phyloP scores from a whole-genome alignment of 2,329 filamentous ascomycete species.

The Tolypocladium tundrense region DNA sequence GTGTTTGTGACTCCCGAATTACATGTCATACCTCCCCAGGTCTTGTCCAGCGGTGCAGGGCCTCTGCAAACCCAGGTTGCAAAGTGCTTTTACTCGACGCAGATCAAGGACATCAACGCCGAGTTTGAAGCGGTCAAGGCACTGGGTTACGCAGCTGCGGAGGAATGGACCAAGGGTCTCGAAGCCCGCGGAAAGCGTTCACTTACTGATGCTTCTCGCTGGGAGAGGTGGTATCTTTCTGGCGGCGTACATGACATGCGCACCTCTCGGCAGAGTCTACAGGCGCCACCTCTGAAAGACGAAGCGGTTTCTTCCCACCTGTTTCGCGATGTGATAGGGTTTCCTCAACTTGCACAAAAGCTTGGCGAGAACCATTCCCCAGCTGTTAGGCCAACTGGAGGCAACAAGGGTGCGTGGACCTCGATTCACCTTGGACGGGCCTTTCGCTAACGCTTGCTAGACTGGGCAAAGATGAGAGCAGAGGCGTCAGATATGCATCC shows the following conservation, averaged over 20 bases:
- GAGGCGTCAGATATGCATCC: not conserved
- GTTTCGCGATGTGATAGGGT: not conserved
- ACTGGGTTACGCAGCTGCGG: slow-evolving; percentile 57
- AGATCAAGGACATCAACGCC: slow-evolving; percentile 51
- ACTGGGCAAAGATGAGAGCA: not conserved
- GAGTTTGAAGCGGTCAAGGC: slow-evolving; percentile 54
- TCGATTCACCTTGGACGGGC: too few relatives aligned
- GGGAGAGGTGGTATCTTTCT: slow-evolving; percentile 61
- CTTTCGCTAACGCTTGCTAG: not conserved
- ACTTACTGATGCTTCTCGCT: slow-evolving; percentile 53
- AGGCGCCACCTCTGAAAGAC: not conserved
- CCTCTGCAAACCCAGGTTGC: slow-evolving; percentile 39
- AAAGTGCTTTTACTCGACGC: slow-evolving; percentile 55
- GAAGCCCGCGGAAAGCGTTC: slow-evolving; percentile 49
- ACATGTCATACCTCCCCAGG: slow-evolving; percentile 47
- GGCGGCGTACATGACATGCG: slow-evolving; percentile 30
- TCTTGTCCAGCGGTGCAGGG: slow-evolving; percentile 40
- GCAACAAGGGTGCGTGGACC: not conserved
- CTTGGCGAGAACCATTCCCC: not conserved
- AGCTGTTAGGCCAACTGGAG: not conserved
- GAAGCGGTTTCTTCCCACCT: not conserved
- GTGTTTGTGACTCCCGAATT: slow-evolving; percentile 52
- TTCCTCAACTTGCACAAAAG: not conserved
- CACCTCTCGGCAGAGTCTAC: slow-evolving; percentile 6
- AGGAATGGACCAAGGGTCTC: slow-evolving; percentile 74